Evolutionary conservation across 495 filamentous ascomycete species (phyloP), one percentile per base, ranked within the genome.

Genomic region (Podospora appendiculata): DNA sequence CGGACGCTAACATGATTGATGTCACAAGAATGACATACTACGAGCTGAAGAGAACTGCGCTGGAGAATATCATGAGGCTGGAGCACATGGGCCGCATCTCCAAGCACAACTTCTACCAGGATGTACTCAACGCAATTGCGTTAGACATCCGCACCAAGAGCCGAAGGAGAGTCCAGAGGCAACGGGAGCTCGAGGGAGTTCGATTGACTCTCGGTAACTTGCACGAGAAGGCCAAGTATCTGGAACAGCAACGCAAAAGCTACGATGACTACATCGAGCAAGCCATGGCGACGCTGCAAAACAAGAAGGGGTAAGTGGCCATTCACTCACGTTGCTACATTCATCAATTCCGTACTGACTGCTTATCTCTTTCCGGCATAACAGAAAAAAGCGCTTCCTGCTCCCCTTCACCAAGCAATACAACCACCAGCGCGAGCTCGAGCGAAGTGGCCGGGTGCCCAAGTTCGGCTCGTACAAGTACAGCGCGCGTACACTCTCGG

Each of bases 241-340:
- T 99, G 1, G 94, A 99, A 59, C 84, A 88, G 55, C 94, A 97
- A 70, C 80, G 96, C 41, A 94, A 95, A 75, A 90, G 84, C 55
- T 99, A 96, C 75, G 96, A 99, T 64, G 90, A 97, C 69, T 97
- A 96, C 65, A 95, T 99, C 60, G 93, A 99, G 74, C 91, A 96
- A 66, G 90, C 93, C 16, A 95, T 99, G 90, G 79, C 91, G 48
- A 97, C 94, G n/a, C 80, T 99, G 46, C 94, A 97, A 69, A 93
- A 87, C 68, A 96, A 95, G 72, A 95, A 96, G 69, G 91, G 89
- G 71, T 80, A 73, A 62, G 69, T 53, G 7, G 45, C 36, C 18
- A 11, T n/a, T 35, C 10, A 17, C 12, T 47, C 17, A 17, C 10
- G 14, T 33, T 34, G 34, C 8, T 41, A 25, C 33, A 36, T 36